These are phyloP conservation scores for Penicillium crystallinum DNA, from an alignment of 495 filamentous ascomycete genomes.

Conservation along the genomic window DNA sequence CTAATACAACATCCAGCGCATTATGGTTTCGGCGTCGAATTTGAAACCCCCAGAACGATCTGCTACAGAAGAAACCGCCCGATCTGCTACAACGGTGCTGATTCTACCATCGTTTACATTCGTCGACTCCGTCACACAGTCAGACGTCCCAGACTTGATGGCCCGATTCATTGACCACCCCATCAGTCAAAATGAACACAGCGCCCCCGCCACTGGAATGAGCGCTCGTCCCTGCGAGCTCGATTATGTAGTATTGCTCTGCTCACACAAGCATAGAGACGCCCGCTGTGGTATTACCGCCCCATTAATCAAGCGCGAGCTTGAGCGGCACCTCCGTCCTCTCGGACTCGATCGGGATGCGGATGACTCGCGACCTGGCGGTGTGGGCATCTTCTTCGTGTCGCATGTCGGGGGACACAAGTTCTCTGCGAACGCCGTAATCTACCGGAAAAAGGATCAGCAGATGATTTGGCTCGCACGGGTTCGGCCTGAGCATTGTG, in stretches of 20 bases:
- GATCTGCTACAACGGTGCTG: constrained; percentile 68
- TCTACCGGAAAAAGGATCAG: constrained; percentile 67
- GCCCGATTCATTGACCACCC: constrained; percentile 59
- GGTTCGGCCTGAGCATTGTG: constrained; percentile 84
- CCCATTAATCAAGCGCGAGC: constrained; percentile 75
- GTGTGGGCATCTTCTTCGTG: constrained; percentile 90
- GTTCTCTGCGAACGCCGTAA: constrained; percentile 83
- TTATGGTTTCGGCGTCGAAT: constrained; percentile 92
- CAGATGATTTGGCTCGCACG: constrained; percentile 95
- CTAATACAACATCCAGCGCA: no score
- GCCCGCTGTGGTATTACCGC: constrained; percentile 94
- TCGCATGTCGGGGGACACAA: constrained; percentile 94
- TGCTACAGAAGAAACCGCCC: no score
- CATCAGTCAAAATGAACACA: constrained; percentile 49
- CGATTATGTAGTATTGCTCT: constrained; percentile 83
- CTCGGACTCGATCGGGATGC: constrained; percentile 78
- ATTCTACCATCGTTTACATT: constrained; percentile 82
- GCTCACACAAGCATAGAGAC: constrained; percentile 86
- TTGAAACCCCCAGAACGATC: constrained; percentile 52
- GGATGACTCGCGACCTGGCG: constrained; percentile 77
- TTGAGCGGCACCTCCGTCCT: constrained; percentile 81
- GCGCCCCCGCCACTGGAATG: constrained; percentile 24
- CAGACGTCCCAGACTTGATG: constrained; percentile 59
- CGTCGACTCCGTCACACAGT: constrained; percentile 70
- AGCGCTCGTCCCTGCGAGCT: constrained; percentile 66